Evolutionary conservation across 352 stramenopile species (phyloP).

Genomic region (Phytophthora citricola): DNA sequence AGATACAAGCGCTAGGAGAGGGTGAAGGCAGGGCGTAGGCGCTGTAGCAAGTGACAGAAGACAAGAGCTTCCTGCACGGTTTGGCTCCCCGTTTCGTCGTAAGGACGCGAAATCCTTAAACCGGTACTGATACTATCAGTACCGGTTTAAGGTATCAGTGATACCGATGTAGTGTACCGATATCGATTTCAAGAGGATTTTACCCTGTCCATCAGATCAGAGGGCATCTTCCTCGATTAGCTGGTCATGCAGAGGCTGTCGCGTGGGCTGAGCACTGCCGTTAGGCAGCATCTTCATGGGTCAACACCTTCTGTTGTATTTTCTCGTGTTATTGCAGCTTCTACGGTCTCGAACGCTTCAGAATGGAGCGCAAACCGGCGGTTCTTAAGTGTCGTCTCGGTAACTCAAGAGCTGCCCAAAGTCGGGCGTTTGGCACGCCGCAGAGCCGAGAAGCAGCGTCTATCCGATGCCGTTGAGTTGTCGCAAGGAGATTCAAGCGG

Average conservation of each 20-base stretch:
- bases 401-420: constrained; percentile 6
- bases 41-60: no score
- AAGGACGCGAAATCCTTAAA: constrained; percentile 27
- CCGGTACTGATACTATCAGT: no score
- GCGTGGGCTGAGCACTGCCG: constrained; percentile 11
- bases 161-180: no score
- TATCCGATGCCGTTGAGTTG: not conserved
- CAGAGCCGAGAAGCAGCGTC: constrained; percentile 13
- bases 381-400: constrained; percentile 10
- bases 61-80: constrained; percentile 8
- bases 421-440: constrained; percentile 23
- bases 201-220: constrained; percentile 6
- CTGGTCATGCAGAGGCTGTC: constrained; percentile 25
- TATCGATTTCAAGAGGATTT: no score
- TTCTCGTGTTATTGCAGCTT: constrained; percentile 6
- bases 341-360: not conserved
- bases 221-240: not conserved
- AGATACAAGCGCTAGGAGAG: not conserved
- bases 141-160: no score
- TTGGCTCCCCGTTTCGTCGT: constrained; percentile 14
- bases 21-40: no score
- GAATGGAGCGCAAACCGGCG: constrained; percentile 7
- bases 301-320: not conserved
- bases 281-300: not conserved
- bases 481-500: not conserved